These are phyloP conservation scores for Termitomyces sp. DNA, from an alignment of 768 basidiomycete species.

Conservation along the genomic window DNA sequence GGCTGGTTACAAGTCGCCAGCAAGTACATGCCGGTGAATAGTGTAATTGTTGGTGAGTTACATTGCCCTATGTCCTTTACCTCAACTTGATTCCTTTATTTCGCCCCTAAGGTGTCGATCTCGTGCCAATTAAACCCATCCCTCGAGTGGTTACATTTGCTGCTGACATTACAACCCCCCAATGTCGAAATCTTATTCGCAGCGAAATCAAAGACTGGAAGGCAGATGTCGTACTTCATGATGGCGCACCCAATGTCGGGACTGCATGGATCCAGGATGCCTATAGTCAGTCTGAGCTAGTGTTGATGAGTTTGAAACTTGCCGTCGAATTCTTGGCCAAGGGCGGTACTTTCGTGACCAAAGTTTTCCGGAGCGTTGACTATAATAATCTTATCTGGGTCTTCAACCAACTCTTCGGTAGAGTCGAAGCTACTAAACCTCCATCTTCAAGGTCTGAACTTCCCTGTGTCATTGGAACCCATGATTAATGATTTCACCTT, in stretches of 20 bases:
- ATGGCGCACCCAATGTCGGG: slow-evolving; percentile 99
- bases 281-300: slow-evolving; percentile 94
- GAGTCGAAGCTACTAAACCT: slow-evolving; percentile 98
- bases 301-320: slow-evolving; percentile 90
- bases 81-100: background rate
- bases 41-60: slow-evolving; percentile 79
- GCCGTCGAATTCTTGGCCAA: slow-evolving; percentile 92
- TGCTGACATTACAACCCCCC: slow-evolving; percentile 88
- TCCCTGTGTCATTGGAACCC: background rate
- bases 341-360: slow-evolving; percentile 95
- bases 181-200: slow-evolving; percentile 84
- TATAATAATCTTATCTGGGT: slow-evolving; percentile 99
- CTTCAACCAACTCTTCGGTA: slow-evolving; percentile 91
- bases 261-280: slow-evolving; percentile 99
- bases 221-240: slow-evolving; percentile 96
- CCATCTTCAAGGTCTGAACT: slow-evolving; percentile 81
- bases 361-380: slow-evolving; percentile 96
- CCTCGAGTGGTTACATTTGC: slow-evolving; percentile 90
- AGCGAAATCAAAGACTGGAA: slow-evolving; percentile 97
- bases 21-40: slow-evolving; percentile 94
- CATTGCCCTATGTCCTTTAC: background rate
- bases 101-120: slow-evolving; percentile 70
- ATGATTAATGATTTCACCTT: slow-evolving; percentile 5
- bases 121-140: slow-evolving; percentile 94
- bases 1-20: slow-evolving; percentile 99